Base-by-base conservation (phyloP, 2,329 filamentous ascomycete species). In the Nemania sp. region DNA sequence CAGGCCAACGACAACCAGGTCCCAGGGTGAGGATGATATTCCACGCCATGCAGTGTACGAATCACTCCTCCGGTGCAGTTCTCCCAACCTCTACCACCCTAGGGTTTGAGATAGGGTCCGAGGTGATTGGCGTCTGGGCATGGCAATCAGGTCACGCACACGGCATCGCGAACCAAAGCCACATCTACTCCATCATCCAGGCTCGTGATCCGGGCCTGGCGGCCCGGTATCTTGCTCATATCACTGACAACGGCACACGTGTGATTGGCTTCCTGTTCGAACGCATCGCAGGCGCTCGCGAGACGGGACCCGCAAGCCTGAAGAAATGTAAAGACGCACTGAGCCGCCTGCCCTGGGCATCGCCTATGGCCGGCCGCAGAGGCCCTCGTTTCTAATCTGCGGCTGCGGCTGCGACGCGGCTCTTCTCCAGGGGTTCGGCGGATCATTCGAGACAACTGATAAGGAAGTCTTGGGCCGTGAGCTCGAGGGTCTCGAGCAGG, bases 61-160 rank as follows among this genome's bases (percentile, higher is more conserved):
- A 46, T 20, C 19, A 36, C 30, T 1, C 36, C 20, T 34, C 20
- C 14, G 30, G 20, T 31, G 20, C 14, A 24, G 43, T 46, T 7
- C 19, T 46, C 31, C 31, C 43, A 6, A 19, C 22, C 30, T 22
- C 43, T 20, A n/a, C 43, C 30, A 20, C 31, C 12, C 12, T n/a
- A n/a, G n/a, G n/a, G n/a, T n/a, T n/a, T n/a, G n/a, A n/a, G 30
- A 28, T 46, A 36, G 43, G 43, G 20, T n/a, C 43, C 43, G 43
- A 46, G 20, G 43, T 46, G 12, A 36, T 46, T n/a, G 43, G 43
- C 43, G 30, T 36, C 43, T 34, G 43, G 43, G 30, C 43, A 36
- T 46, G 43, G 43, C 30, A 24, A 31, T 31, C 43, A 31, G 43
- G 20, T 31, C 20, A 24, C 22, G 30, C 31, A 8, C 31, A 46